Conservation (phyloP, 257 asterid genomes). For the Przewalskia tangutica region DNA sequence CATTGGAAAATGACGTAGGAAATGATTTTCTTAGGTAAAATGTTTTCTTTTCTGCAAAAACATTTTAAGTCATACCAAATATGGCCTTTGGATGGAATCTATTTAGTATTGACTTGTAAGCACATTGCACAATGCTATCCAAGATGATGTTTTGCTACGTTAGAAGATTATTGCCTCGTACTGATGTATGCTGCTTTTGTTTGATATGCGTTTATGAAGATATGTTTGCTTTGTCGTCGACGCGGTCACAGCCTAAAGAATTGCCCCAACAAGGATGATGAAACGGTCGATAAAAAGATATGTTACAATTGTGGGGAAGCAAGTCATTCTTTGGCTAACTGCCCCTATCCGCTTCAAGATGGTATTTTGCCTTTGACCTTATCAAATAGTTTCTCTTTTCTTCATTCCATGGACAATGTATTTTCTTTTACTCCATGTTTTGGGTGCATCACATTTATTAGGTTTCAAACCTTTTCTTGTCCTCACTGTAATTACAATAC, state of each 20-base stretch:
- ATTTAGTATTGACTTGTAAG: neutral
- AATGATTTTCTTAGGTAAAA: neutral
- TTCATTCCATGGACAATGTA: neutral
- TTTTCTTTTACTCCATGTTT: neutral
- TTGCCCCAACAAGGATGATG: constrained; percentile 56
- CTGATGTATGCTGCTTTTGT: neutral
- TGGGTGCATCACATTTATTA: neutral
- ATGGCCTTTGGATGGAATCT: neutral
- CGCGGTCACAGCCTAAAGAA: constrained; percentile 87
- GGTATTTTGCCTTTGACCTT: constrained; percentile 30
- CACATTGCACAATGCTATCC: neutral
- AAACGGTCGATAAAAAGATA: constrained; percentile 37
- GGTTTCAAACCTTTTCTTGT: neutral
- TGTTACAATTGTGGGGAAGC: constrained; percentile 87
- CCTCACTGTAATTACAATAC: neutral
- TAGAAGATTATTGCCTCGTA: neutral
- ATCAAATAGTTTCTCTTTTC: neutral
- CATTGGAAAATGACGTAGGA: neutral
- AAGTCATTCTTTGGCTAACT: constrained; percentile 67
- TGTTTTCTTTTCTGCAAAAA: neutral
- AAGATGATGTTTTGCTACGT: neutral
- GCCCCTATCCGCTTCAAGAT: constrained; percentile 75
- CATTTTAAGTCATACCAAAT: neutral
- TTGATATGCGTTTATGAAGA: constrained; percentile 29
- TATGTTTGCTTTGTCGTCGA: constrained; percentile 67